Evolutionary conservation across 768 basidiomycete species (phyloP), one percentile per base, ranked within the genome.

Genomic region (Naganishia onofrii): DNA sequence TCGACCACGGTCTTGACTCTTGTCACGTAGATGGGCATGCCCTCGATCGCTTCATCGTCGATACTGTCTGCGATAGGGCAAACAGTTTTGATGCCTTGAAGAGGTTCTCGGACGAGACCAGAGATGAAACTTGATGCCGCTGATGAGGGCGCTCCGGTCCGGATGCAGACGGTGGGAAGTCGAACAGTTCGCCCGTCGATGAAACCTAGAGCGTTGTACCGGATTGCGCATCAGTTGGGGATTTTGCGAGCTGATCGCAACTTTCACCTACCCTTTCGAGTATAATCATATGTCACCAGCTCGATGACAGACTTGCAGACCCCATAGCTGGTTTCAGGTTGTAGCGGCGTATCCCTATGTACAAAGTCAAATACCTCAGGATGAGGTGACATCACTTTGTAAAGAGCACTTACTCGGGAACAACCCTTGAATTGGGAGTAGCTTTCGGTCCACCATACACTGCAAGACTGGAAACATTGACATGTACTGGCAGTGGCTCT

Each of bases 1-100:
- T 81, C 75, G 68, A 87, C 82, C 15, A 86, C 85, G 13, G 84
- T 85, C 69, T 83, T 80, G 1, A 85, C 84, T 23, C 84, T 83
- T 5, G 84, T 84, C 38, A 87, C 78, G 85, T 86, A 88, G 38
- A 83, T 79, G 21, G 82, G 79, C 65, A 87, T 83, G 32, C 83
- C 81, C 67, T 85, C 79, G 28, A 86, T 84, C 42, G 73, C 74
- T 6, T 74, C 71, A 64, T 82, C 81, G 23, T 77, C 70, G 13
- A 72, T 51, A 1, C 71, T 71, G 13, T 71, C 63, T 2, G 80
- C 80, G 68, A 82, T 76, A 0, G 81, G 81, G 56, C 75, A 77
- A 28, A 73, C 66, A 2, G 80, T 72, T n/a, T 70, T 69, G 34
- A 74, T 63, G 29, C 77, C 77, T 66, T 77, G 74, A 23, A 82